phyloP scores from a whole-genome alignment of 2,329 filamentous ascomycete genomes.

The Cadophora sp. region DNA sequence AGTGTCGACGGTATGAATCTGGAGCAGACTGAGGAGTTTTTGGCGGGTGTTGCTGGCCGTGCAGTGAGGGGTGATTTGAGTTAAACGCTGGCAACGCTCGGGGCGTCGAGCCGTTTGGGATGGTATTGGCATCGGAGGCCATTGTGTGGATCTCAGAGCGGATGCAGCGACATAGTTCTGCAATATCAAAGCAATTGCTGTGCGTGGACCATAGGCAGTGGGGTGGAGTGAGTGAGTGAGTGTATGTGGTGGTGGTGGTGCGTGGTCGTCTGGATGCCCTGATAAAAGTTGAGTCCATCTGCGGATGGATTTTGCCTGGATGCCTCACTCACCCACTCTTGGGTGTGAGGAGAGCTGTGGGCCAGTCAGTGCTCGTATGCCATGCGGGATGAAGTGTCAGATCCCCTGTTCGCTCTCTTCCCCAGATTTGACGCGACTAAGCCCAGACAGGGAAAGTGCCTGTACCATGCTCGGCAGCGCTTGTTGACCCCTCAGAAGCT shows the following conservation, averaged over 20 bases:
- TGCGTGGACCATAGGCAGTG: constrained; percentile 18
- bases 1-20: constrained; percentile 39
- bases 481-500: constrained; percentile 5
- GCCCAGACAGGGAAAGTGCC: not conserved
- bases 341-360: too few relatives aligned
- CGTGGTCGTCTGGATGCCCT: constrained; percentile 9
- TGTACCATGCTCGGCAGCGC: not conserved
- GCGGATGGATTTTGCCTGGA: not conserved
- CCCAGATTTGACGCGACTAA: constrained; percentile 1
- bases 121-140: constrained; percentile 30
- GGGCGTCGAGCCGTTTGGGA: constrained; percentile 29
- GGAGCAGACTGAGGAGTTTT: constrained; percentile 37
- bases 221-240: not conserved
- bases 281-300: constrained; percentile 3
- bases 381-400: constrained; percentile 27
- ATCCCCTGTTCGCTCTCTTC: constrained; percentile 17
- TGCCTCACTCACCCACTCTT: not conserved
- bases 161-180: constrained; percentile 35
- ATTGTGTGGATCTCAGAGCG: constrained; percentile 38
- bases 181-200: constrained; percentile 35
- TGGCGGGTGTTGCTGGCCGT: constrained; percentile 18
- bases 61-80: constrained; percentile 30
- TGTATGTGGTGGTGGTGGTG: not conserved
- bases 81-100: constrained; percentile 31
- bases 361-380: not conserved